A percentile compares a stretch with the other conserved stretches of the same genome.
These are phyloP conservation scores for Phaeodactylum tricornutum DNA, from an alignment of 108 stramenopile species.

Conservation along the genomic window DNA sequence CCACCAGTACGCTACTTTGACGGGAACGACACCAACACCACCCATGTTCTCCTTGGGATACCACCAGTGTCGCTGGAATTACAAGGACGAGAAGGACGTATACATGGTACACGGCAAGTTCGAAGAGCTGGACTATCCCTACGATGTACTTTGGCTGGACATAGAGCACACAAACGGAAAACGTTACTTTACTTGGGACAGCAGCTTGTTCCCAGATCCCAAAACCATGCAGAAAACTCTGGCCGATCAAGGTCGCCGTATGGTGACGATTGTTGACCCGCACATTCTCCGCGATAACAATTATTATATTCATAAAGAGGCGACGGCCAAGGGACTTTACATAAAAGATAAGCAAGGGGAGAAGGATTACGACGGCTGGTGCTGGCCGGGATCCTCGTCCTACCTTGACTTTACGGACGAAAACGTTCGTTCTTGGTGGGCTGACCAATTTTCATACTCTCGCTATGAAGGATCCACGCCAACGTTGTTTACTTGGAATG, in stretches of 20 bases:
- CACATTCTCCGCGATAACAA: constrained; percentile 94
- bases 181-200: constrained; percentile 99
- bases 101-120: constrained; percentile 86
- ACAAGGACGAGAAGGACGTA: constrained; percentile 96
- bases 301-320: constrained; percentile 95
- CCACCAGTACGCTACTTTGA: constrained; percentile 84
- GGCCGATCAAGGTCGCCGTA: constrained; percentile 80
- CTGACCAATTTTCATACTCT: constrained; percentile 87
- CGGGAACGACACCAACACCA: constrained; percentile 78
- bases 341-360: constrained; percentile 86
- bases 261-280: constrained; percentile 99
- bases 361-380: constrained; percentile 99
- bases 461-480: constrained; percentile 90
- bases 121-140: constrained; percentile 95
- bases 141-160: constrained; percentile 99
- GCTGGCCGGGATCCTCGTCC: constrained; percentile 98
- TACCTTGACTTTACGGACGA: constrained; percentile 97
- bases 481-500: constrained; percentile 96
- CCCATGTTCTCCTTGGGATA: constrained; percentile 97
- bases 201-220: constrained; percentile 88
- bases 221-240: constrained; percentile 88
- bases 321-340: constrained; percentile 85
- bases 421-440: constrained; percentile 94
- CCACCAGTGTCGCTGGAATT: constrained; percentile 99
- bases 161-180: constrained; percentile 99